Evolutionary conservation across 305 asterid species (phyloP).

Genomic region (Solanum hybrid): DNA sequence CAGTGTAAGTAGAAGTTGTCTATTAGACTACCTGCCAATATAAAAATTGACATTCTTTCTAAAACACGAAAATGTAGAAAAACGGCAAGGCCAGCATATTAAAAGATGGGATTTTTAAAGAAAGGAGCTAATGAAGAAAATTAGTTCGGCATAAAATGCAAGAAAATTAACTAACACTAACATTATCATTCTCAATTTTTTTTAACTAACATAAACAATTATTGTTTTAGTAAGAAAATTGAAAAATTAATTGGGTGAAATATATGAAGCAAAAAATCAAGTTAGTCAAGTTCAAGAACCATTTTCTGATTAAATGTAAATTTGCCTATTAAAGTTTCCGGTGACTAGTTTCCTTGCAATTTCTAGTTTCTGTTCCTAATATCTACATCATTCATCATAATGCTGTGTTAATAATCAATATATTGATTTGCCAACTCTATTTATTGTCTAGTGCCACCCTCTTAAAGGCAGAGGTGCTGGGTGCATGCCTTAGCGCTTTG

Average conservation of each 20-base stretch:
- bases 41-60: background rate
- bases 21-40: background rate
- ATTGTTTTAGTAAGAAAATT: background rate
- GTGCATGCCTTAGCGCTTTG: background rate
- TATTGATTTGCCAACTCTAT: background rate
- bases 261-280: background rate
- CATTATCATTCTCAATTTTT: background rate
- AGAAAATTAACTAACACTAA: background rate
- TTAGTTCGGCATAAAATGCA: background rate
- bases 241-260: background rate
- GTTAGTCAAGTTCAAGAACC: background rate
- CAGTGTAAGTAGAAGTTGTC: background rate
- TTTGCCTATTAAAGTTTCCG: background rate
- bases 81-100: background rate
- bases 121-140: background rate
- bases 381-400: background rate
- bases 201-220: background rate
- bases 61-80: background rate
- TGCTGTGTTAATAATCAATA: background rate
- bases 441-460: background rate
- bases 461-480: background rate
- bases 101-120: background rate
- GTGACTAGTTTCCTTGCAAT: background rate
- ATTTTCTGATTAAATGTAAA: background rate
- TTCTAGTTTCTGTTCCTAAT: background rate